Base-by-base conservation (phyloP, 139 green algal genomes). In the Dunaliella primolecta region DNA sequence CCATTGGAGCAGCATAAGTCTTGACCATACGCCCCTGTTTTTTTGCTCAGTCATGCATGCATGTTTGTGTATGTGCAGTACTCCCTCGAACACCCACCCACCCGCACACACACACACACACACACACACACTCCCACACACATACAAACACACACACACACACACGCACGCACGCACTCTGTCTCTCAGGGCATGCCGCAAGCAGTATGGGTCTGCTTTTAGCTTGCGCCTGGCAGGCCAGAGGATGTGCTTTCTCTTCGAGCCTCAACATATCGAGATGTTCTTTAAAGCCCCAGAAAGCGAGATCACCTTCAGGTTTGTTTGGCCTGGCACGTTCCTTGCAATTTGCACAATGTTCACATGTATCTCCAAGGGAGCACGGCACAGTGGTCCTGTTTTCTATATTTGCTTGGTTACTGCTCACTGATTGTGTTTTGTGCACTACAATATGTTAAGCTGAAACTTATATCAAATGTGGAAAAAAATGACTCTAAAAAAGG, bases 221-320 rank as follows among this genome's bases (percentile, higher is more conserved):
- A 92, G 75, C 3, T 76, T 95, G 20, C 81, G 75, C 0, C 81
- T 93, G 24, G 71, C 83, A 2, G 85, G 85, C 1, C 90, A 93
- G 82, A 33, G 74, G 32, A 95, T 96, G 92, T 91, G 90, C 0
- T 96, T 94, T 34, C 36, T 94, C 15, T 92, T 92, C 32, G 76
- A 91, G 0, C 89, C 90, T 0, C 34, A 64, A 0, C 78, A 91
- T 25, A 89, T 96, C 1, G 75, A 88, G 1, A 46, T 76, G 27
- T 96, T 95, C 83, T 95, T 96, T 75, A 85, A 56, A 23, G 88
- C 87, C 0, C 90, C 89, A 1, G 89, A 94, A n/a, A 80, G 72
- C 0, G 7, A 90, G 30, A 85, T 95, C 29, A 93, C 85, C 0
- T 95, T 95, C 92, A 93, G 91, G 90, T 87, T 29, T 29, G 23